Evolutionary conservation across 257 asterid genomes (phyloP).

Genomic region (Salvia miltiorrhiza): DNA sequence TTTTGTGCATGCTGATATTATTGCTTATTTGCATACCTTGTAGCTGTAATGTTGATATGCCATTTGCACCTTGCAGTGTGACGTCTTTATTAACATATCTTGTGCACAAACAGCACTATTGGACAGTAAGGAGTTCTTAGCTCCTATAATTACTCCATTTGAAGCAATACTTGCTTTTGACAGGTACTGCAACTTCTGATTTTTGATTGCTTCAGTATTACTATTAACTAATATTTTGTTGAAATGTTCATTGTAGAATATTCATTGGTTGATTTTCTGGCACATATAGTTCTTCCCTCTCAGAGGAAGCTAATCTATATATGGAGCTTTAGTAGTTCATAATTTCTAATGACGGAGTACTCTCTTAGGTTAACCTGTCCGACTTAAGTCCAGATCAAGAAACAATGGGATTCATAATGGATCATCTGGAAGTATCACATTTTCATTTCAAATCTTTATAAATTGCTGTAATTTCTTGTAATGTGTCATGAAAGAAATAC

Average conservation of each 20-base stretch:
- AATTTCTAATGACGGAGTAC: neutral
- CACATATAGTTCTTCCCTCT: neutral
- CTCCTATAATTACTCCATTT: slow-evolving; percentile 93
- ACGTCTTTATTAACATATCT: slow-evolving; percentile 78
- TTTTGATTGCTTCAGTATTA: slow-evolving; percentile 13
- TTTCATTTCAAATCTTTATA: neutral
- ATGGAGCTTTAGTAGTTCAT: neutral
- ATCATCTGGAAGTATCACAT: neutral
- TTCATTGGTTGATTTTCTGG: neutral
- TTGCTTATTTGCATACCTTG: neutral
- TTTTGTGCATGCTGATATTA: neutral
- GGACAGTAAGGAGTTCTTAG: slow-evolving; percentile 96
- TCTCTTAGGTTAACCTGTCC: neutral
- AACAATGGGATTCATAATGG: neutral
- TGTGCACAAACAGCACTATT: slow-evolving; percentile 89
- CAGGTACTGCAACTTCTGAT: slow-evolving; percentile 38
- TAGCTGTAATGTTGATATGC: slow-evolving; percentile 14
- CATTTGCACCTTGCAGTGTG: slow-evolving; percentile 55
- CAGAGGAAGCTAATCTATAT: slow-evolving; percentile 12
- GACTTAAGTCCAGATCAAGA: neutral
- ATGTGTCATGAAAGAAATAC: neutral
- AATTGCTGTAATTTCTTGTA: neutral
- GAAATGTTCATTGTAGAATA: neutral
- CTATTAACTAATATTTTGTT: slow-evolving; percentile 1
- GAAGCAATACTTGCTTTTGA: slow-evolving; percentile 91